These are phyloP conservation scores for Chrysanthemum makinoi DNA, from an alignment of 129 eudicot genomes.

Conservation along the genomic window DNA sequence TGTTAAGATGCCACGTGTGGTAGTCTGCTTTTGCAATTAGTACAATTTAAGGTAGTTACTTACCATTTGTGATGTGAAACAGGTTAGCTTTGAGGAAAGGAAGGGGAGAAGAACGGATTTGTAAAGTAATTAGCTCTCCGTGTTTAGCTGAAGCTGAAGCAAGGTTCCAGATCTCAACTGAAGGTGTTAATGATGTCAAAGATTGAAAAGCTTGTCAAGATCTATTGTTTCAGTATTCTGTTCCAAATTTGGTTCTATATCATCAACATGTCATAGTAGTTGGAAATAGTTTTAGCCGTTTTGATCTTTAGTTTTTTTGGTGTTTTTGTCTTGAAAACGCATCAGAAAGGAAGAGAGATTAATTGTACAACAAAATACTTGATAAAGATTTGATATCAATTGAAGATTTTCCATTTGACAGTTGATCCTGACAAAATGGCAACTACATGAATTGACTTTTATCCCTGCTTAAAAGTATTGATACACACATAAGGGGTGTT, in stretches of 20 bases:
- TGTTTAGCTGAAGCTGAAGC: slow-evolving; percentile 98
- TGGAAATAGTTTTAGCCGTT: background rate
- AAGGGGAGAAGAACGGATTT: slow-evolving; percentile 89
- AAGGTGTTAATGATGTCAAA: slow-evolving; percentile 90
- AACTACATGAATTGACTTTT: background rate
- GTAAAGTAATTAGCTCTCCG: slow-evolving; percentile 94
- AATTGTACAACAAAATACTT: background rate
- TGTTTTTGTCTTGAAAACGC: background rate
- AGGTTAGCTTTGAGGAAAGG: slow-evolving; percentile 91
- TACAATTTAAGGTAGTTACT: background rate
- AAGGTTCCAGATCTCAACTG: slow-evolving; percentile 72
- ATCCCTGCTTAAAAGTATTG: background rate
- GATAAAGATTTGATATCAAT: background rate
- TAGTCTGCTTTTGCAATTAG: background rate
- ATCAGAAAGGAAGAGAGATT: background rate
- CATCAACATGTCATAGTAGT: background rate
- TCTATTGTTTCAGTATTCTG: background rate
- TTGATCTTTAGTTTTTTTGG: background rate
- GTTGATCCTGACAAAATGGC: background rate
- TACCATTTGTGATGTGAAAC: background rate
- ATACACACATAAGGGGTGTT: background rate
- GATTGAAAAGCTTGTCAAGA: slow-evolving; percentile 39
- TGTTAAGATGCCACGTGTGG: background rate
- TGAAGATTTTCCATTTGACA: background rate
- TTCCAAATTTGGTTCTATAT: background rate